These are phyloP conservation scores for Lagenaria siceraria DNA, from an alignment of 306 rosid genomes.

Conservation along the genomic window DNA sequence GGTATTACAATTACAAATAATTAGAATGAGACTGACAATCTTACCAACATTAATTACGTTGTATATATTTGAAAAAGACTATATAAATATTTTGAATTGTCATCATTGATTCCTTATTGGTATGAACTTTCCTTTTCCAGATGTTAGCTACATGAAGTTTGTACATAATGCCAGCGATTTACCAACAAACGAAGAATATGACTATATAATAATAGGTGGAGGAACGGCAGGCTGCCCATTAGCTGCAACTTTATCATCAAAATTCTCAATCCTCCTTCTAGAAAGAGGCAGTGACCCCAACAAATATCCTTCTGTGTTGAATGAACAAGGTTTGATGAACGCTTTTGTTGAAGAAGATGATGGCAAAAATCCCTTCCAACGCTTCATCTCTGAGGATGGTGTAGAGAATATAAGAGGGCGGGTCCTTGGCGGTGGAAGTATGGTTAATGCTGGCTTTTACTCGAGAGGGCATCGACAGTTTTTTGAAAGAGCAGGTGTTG, in stretches of 20 bases:
- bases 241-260: conserved; percentile 20
- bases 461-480: conserved; percentile 6
- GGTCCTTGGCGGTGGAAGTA: conserved; percentile 18
- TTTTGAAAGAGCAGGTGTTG: background rate
- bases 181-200: conserved; percentile 4
- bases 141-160: conserved; percentile 12
- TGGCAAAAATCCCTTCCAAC: background rate
- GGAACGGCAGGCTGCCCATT: conserved; percentile 29
- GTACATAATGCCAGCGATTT: conserved; percentile 9
- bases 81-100: too few species aligned
- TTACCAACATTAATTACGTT: too few species aligned
- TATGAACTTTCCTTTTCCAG: background rate
- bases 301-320: background rate
- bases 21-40: too few species aligned
- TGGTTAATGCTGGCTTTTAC: conserved; percentile 14
- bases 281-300: conserved; percentile 20
- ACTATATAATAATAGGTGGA: conserved; percentile 28
- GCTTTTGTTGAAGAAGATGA: background rate
- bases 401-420: conserved; percentile 12
- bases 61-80: too few species aligned
- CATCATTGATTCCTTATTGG: too few species aligned
- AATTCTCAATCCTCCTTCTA: conserved; percentile 9
- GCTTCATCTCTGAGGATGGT: conserved; percentile 10
- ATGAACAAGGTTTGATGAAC: background rate
- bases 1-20: too few species aligned